Percentiles rank a stretch among this genome's conserved stretches.
Evolutionary conservation across 2,329 filamentous ascomycete species (phyloP).

Genomic region (Dactylellina leptospora): DNA sequence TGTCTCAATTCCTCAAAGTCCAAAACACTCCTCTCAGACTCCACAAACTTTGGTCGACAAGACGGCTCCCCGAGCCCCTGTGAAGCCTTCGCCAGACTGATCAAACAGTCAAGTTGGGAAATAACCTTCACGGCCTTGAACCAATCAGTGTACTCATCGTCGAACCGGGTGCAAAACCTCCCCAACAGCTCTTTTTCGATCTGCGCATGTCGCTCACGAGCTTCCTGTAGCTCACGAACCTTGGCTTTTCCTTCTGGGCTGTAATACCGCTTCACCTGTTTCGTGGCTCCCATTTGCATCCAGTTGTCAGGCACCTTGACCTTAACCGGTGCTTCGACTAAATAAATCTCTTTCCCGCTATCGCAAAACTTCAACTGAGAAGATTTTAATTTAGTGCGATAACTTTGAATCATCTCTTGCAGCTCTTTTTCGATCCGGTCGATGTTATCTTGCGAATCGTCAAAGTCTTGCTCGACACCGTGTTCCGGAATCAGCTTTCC

Average conservation of each 20-base stretch:
- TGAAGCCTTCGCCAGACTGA: slow-evolving; percentile 90
- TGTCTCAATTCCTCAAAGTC: slow-evolving; percentile 92
- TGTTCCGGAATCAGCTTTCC: slow-evolving; percentile 84
- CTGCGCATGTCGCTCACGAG: slow-evolving; percentile 90
- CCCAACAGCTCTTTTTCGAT: slow-evolving; percentile 85
- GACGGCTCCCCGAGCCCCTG: slow-evolving; percentile 82
- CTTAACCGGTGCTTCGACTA: slow-evolving; percentile 87
- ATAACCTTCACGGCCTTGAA: slow-evolving; percentile 88
- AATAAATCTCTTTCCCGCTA: slow-evolving; percentile 95
- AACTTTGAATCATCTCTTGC: slow-evolving; percentile 73
- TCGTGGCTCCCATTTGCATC: slow-evolving; percentile 96
- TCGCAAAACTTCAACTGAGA: slow-evolving; percentile 78
- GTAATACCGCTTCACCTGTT: slow-evolving; percentile 91
- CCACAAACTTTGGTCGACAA: slow-evolving; percentile 87
- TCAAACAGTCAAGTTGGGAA: slow-evolving; percentile 91
- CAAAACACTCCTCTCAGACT: slow-evolving; percentile 83
- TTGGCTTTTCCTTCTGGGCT: slow-evolving; percentile 82
- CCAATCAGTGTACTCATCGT: slow-evolving; percentile 85
- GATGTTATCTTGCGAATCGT: slow-evolving; percentile 79
- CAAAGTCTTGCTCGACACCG: slow-evolving; percentile 91
- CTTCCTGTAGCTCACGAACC: slow-evolving; percentile 88
- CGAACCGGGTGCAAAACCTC: slow-evolving; percentile 86
- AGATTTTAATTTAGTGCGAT: slow-evolving; percentile 77
- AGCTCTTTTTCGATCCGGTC: slow-evolving; percentile 78
- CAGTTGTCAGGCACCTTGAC: slow-evolving; percentile 84